Evolutionary conservation across 139 green algal species (phyloP).

Genomic region (Chlorella sp.): DNA sequence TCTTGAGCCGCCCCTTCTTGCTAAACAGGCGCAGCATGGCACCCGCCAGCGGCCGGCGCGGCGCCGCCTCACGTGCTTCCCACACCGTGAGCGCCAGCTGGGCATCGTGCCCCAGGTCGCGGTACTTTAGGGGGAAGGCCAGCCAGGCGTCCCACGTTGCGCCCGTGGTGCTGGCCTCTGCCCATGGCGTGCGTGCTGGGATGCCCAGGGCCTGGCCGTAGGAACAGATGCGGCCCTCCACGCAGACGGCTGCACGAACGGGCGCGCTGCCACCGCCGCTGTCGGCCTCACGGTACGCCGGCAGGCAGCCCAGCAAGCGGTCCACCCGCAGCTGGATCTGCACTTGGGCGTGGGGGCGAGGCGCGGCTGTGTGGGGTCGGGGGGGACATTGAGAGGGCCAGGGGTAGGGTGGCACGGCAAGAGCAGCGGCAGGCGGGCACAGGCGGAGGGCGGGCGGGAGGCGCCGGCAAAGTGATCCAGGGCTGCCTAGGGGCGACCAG

Average conservation of each 20-base stretch:
- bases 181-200: constrained; percentile 57
- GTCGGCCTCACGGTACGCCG: constrained; percentile 30
- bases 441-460: neutral
- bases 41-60: constrained; percentile 62
- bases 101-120: constrained; percentile 79
- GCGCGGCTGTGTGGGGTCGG: neutral
- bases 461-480: neutral
- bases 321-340: constrained; percentile 68
- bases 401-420: no score
- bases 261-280: neutral
- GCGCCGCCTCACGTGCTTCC: constrained; percentile 49
- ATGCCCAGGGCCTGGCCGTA: constrained; percentile 66
- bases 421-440: neutral
- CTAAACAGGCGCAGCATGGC: constrained; percentile 85
- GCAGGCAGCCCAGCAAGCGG: constrained; percentile 59
- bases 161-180: constrained; percentile 41
- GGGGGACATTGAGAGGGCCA: neutral
- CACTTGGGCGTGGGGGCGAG: neutral
- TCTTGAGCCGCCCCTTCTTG: constrained; percentile 88
- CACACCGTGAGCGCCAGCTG: constrained; percentile 81
- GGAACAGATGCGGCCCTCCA: constrained; percentile 57
- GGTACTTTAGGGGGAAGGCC: constrained; percentile 85
- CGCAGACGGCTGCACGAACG: constrained; percentile 53
- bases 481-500: neutral
- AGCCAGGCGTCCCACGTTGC: constrained; percentile 78